Evolutionary conservation across 129 eudicot species (phyloP), one percentile per base, ranked within the genome.

Genomic region (Smallanthus sonchifolius): DNA sequence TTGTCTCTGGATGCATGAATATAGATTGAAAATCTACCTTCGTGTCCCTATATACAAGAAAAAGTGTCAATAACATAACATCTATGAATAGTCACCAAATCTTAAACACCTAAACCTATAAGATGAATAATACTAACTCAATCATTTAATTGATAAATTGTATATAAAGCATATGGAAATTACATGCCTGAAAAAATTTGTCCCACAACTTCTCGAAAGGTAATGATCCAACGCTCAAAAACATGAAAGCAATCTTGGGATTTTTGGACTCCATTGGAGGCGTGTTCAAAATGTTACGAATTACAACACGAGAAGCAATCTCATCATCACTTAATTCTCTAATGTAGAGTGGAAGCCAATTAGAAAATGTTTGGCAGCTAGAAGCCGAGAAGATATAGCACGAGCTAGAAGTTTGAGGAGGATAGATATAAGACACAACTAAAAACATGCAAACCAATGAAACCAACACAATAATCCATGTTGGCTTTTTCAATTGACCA

Each of bases 171-270:
- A 15, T 3, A 28, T 28, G 65, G 62, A 20, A 2, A 57, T 60
- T 28, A 57, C 37, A 6, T 79, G 88, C 99, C 92, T 86, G 92
- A 72, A 95, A 91, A 74, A 95, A 95, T 74, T 63, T 80, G 83
- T 88, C 99, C 99, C 99, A 95, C 71, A 95, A 86, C 87, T 68
- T 91, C 82, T 95, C 97, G 43, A 95, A 88, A 39, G 99, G 99
- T 64, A 95, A 81, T 10, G 94, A 66, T 67, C 92, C 97, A 11
- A 90, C 87, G 67, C 86, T 86, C 84, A 95, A 77, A 84, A 95
- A 64, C 69, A 64, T 64, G 69, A 64, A 64, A 37, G 69, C 69
- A 37, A 64, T 36, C 69, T 64, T 64, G 47, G 47, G 69, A 15
- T 37, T 64, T 37, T 64, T 64, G 30, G 69, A 64, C 48, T 64